Percentiles rank a stretch among this genome's conserved stretches.
Evolutionary conservation across 2,329 filamentous ascomycete genomes (phyloP).

Genomic region (Rhynchosporium agropyri): DNA sequence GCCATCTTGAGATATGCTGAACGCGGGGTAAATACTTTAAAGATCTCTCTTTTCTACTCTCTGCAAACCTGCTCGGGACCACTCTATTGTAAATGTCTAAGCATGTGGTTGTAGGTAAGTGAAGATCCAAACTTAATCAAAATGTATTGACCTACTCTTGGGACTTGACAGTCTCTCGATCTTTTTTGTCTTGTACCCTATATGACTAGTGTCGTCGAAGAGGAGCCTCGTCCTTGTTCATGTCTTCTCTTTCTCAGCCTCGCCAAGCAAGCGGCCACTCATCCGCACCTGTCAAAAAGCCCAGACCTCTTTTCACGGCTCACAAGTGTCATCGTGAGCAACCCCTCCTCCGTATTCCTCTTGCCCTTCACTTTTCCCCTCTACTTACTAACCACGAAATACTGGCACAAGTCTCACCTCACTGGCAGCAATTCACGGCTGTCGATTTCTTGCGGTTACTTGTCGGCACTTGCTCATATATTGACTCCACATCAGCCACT

Average conservation of each 20-base stretch:
- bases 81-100: not conserved
- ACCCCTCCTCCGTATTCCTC: not conserved
- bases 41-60: constrained; percentile 15
- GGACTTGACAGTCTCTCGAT: not conserved
- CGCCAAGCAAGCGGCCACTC: not conserved
- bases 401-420: not conserved
- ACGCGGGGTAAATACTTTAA: constrained; percentile 44
- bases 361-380: not conserved
- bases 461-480: not conserved
- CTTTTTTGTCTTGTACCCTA: not conserved
- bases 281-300: too few relatives aligned
- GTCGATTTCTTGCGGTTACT: constrained; percentile 15
- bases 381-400: not conserved
- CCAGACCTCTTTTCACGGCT: not conserved
- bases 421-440: not conserved
- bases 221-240: constrained; percentile 3
- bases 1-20: constrained; percentile 50
- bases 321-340: constrained; percentile 13
- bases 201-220: not conserved
- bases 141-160: constrained; percentile 1
- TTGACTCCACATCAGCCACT: not conserved
- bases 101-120: not conserved
- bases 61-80: constrained; percentile 20
- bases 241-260: constrained; percentile 8
- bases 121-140: not conserved